Evolutionary conservation across 129 eudicot genomes (phyloP).

Genomic region (Flaveria linearis): DNA sequence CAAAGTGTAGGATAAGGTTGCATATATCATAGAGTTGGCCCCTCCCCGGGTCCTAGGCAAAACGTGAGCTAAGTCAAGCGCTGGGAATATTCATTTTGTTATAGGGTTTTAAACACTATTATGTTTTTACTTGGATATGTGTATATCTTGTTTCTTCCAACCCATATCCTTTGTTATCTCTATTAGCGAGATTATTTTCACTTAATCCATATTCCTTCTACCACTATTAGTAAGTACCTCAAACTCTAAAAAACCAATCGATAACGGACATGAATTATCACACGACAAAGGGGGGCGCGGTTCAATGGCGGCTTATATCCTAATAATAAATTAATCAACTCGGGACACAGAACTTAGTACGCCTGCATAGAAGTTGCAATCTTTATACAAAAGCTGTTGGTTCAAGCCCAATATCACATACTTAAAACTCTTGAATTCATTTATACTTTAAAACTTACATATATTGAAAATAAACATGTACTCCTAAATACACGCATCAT

Average conservation of each 20-base stretch:
- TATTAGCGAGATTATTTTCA: not conserved
- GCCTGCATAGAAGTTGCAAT: not conserved
- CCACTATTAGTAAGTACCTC: not conserved
- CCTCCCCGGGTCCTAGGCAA: too few relatives aligned
- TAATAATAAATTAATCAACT: not conserved
- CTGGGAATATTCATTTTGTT: too few relatives aligned
- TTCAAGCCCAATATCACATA: too few relatives aligned
- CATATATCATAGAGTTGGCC: too few relatives aligned
- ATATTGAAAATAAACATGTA: too few relatives aligned
- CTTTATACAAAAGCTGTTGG: not conserved
- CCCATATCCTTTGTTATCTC: not conserved
- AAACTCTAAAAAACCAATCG: not conserved
- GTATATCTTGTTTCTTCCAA: conserved; percentile 7
- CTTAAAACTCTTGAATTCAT: too few relatives aligned
- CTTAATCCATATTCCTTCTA: not conserved
- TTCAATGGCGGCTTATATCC: not conserved
- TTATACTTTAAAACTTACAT: too few relatives aligned
- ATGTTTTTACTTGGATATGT: not conserved
- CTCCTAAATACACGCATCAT: too few relatives aligned
- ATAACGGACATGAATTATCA: conserved; percentile 1
- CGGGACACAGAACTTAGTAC: not conserved
- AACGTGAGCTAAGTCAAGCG: too few relatives aligned
- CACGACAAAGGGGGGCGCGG: not conserved
- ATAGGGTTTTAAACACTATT: too few relatives aligned
- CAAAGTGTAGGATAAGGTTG: too few relatives aligned